These are phyloP conservation scores for Boeremia lycopersici DNA, from an alignment of 2,329 filamentous ascomycete genomes.

Conservation along the genomic window DNA sequence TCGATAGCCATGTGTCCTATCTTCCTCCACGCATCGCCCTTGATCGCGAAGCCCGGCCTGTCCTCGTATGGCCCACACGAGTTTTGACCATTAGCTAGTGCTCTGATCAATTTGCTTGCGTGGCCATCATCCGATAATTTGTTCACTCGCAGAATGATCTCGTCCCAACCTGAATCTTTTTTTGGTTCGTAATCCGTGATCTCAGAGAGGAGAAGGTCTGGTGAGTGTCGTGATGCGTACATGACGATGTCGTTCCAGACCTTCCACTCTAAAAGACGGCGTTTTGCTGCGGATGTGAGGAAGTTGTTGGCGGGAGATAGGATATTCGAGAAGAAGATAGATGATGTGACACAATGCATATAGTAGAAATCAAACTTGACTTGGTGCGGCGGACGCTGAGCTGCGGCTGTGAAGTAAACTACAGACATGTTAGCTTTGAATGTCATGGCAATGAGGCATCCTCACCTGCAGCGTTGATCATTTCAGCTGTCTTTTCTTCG, in stretches of 20 bases:
- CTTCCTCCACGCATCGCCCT: constrained; percentile 64
- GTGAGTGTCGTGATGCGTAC: constrained; percentile 72
- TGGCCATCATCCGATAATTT: constrained; percentile 77
- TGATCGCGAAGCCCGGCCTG: constrained; percentile 56
- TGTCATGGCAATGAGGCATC: neutral
- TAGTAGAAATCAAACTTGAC: constrained; percentile 80
- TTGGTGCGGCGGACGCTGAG: constrained; percentile 62
- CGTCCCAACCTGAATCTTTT: constrained; percentile 47
- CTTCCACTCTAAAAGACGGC: constrained; percentile 80
- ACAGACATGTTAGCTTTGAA: neutral
- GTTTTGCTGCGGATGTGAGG: constrained; percentile 66
- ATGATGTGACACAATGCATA: constrained; percentile 78
- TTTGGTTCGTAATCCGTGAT: constrained; percentile 66
- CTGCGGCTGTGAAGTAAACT: constrained; percentile 64
- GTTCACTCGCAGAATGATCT: constrained; percentile 54
- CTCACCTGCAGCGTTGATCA: constrained; percentile 69
- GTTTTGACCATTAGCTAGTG: constrained; percentile 68
- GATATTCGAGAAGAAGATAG: constrained; percentile 74
- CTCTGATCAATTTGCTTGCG: constrained; percentile 74
- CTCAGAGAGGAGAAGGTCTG: constrained; percentile 64
- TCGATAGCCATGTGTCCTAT: constrained; percentile 68
- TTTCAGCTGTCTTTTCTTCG: constrained; percentile 64
- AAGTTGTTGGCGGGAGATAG: constrained; percentile 60
- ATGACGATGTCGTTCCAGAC: constrained; percentile 74
- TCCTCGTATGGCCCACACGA: constrained; percentile 55